These are phyloP conservation scores for Ploettnerulaceae sp. DNA, from an alignment of 2,329 filamentous ascomycete genomes.

Conservation along the genomic window DNA sequence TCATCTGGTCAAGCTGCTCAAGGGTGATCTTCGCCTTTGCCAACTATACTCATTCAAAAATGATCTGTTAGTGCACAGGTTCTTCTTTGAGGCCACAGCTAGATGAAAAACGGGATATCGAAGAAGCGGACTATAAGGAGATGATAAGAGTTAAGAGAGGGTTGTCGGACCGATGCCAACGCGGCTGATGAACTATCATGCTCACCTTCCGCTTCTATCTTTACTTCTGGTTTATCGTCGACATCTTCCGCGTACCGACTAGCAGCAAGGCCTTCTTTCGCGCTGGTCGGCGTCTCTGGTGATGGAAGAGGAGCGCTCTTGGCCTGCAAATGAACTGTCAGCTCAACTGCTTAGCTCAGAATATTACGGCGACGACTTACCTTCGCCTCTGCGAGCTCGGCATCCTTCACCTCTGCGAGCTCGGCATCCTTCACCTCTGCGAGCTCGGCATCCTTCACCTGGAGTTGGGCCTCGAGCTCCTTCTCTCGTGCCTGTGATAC, in stretches of 20 bases:
- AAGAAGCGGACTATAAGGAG: constrained; percentile 3
- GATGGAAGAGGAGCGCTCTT: constrained; percentile 36
- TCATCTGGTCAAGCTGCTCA: constrained; percentile 44
- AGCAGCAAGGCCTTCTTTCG: constrained; percentile 45
- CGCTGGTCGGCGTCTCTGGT: constrained; percentile 35
- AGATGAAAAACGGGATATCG: neutral
- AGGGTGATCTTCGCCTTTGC: constrained; percentile 32
- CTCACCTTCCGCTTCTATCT: constrained; percentile 50
- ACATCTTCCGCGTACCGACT: constrained; percentile 47
- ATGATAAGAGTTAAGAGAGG: constrained; percentile 28
- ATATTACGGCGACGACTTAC: constrained; percentile 34
- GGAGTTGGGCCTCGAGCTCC: constrained; percentile 34
- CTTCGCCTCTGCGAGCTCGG: constrained; percentile 57
- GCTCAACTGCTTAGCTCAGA: constrained; percentile 9
- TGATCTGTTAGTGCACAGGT: constrained; percentile 18
- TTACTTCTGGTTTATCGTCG: constrained; percentile 32
- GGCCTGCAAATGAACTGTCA: constrained; percentile 37
- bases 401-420: constrained; percentile 56
- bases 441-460: constrained; percentile 58
- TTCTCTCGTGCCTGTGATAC: constrained; percentile 41
- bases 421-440: constrained; percentile 59
- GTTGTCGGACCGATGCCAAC: constrained; percentile 58
- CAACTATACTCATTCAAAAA: constrained; percentile 26
- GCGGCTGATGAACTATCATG: constrained; percentile 60
- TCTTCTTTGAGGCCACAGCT: neutral